Percentiles rank a stretch among this genome's conserved stretches.
Conservation (phyloP, 305 asterid genomes). For the Ilex paraguariensis region DNA sequence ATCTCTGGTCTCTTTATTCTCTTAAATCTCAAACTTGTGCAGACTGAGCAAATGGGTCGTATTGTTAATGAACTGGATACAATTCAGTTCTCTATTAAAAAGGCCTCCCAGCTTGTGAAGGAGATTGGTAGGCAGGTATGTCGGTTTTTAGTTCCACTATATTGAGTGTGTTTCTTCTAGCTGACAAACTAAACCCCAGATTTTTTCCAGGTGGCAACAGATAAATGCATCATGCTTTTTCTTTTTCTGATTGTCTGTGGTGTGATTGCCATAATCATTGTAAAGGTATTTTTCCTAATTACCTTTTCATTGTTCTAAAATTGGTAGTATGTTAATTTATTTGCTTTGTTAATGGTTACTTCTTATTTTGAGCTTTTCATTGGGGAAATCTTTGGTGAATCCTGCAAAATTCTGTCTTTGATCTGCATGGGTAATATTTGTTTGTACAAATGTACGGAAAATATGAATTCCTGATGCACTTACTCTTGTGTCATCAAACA, state of each 20-base stretch:
- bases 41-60: slow-evolving; percentile 99
- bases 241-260: slow-evolving; percentile 93
- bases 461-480: no score
- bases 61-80: slow-evolving; percentile 93
- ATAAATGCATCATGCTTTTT: slow-evolving; percentile 96
- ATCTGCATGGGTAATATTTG: no score
- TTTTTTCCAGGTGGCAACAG: slow-evolving; percentile 91
- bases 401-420: no score
- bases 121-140: slow-evolving; percentile 97
- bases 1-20: slow-evolving; percentile 15
- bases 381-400: no score
- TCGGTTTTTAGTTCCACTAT: background rate
- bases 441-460: no score
- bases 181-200: slow-evolving; percentile 10
- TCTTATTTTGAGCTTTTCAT: no score
- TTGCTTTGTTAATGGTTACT: background rate
- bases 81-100: slow-evolving; percentile 90
- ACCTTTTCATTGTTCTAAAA: background rate
- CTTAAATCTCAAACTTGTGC: slow-evolving; percentile 12
- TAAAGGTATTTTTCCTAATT: slow-evolving; percentile 59
- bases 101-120: slow-evolving; percentile 96
- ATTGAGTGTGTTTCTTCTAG: background rate
- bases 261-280: slow-evolving; percentile 87
- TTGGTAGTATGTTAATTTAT: background rate
- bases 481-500: no score